Evolutionary conservation across 139 green algal genomes (phyloP).

Genomic region (Tetraselmis chui): DNA sequence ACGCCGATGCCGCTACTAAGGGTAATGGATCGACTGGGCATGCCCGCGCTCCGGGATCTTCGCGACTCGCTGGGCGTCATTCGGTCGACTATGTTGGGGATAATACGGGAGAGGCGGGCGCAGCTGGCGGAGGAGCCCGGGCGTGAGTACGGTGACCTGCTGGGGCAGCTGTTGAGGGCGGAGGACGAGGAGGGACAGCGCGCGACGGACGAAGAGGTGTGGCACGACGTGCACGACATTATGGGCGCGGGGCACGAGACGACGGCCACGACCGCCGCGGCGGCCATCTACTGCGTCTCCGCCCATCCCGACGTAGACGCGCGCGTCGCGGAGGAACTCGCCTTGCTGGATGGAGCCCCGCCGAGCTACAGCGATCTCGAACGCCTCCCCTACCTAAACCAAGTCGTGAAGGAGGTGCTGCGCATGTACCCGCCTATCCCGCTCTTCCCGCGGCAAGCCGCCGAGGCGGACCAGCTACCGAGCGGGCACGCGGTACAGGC

Average conservation of each 20-base stretch:
- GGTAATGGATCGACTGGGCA: conserved; percentile 31
- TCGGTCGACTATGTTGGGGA: conserved; percentile 40
- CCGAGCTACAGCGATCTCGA: conserved; percentile 24
- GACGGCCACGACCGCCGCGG: conserved; percentile 53
- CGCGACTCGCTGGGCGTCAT: conserved; percentile 35
- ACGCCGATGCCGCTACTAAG: conserved; percentile 61
- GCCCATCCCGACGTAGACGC: conserved; percentile 44
- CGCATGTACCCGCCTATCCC: conserved; percentile 66
- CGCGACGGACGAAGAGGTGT: conserved; percentile 63
- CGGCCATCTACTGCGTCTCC: conserved; percentile 47
- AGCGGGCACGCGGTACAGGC: conserved; percentile 42
- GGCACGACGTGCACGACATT: conserved; percentile 64
- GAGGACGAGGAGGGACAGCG: conserved; percentile 36
- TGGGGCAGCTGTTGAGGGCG: conserved; percentile 49
- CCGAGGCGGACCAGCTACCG: conserved; percentile 43
- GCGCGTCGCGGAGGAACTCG: conserved; percentile 37
- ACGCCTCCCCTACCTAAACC: conserved; percentile 31
- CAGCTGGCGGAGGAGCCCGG: conserved; percentile 13
- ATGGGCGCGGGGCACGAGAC: conserved; percentile 72
- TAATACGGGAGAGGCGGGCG: conserved; percentile 35
- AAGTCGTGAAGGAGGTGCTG: conserved; percentile 57
- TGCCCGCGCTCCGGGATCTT: conserved; percentile 38
- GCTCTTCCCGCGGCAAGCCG: conserved; percentile 54
- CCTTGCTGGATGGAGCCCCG: conserved; percentile 25
- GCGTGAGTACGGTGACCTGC: conserved; percentile 33